Conservation (phyloP, 306 rosid genomes). For the Prunus armeniaca region DNA sequence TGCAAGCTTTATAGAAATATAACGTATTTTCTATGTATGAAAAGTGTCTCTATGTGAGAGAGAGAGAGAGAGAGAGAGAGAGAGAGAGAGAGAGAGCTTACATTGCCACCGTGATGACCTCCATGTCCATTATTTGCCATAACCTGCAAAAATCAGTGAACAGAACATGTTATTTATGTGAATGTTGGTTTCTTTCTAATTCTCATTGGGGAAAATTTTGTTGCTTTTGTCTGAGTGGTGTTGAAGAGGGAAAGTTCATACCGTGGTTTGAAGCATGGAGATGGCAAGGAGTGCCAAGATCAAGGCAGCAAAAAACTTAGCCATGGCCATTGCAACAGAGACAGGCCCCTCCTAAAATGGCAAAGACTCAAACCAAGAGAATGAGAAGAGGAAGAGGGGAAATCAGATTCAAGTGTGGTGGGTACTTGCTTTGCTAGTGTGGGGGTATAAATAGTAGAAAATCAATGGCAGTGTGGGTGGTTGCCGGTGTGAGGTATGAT, state of each 20-base stretch:
- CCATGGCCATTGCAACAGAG: slow-evolving; percentile 45
- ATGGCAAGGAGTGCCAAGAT: slow-evolving; percentile 56
- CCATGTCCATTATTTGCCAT: slow-evolving; percentile 67
- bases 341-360: slow-evolving; percentile 10
- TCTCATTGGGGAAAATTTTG: background rate
- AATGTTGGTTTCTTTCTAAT: background rate
- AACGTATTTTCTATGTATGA: background rate
- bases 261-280: slow-evolving; percentile 70
- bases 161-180: background rate
- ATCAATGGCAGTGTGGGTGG: background rate
- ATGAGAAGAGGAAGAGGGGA: background rate
- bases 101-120: slow-evolving; percentile 32
- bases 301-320: slow-evolving; percentile 43
- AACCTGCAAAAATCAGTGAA: slow-evolving; percentile 39
- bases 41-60: background rate
- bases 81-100: background rate
- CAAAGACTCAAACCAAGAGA: background rate
- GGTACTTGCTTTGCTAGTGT: background rate
- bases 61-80: background rate
- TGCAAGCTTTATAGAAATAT: background rate
- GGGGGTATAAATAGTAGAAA: slow-evolving; percentile 12
- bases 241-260: slow-evolving; percentile 14
- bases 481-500: too few relatives aligned
- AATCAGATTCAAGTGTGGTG: slow-evolving; percentile 1
- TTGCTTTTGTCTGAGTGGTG: background rate